These are phyloP conservation scores for Cryptococcus sp. DNA, from an alignment of 1,284 basidiomycete genomes.

Conservation along the genomic window DNA sequence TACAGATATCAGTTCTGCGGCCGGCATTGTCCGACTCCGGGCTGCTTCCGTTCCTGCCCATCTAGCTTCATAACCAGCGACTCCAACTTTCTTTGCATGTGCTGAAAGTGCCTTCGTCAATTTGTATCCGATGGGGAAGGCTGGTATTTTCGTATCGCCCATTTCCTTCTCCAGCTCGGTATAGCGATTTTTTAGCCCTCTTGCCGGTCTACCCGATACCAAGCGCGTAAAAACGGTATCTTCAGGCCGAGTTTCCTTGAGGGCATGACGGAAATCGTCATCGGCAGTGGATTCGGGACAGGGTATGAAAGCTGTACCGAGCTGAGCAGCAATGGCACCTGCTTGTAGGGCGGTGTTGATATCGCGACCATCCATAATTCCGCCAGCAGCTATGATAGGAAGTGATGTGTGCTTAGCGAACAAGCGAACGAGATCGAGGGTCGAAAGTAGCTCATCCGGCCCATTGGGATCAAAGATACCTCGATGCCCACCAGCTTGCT, in stretches of 20 bases:
- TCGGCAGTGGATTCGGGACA: constrained; percentile 31
- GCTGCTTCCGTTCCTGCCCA: constrained; percentile 38
- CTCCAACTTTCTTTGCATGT: constrained; percentile 28
- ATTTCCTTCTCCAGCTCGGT: constrained; percentile 10
- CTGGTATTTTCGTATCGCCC: constrained; percentile 7
- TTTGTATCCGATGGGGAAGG: constrained; percentile 38
- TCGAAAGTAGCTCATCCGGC: constrained; percentile 26
- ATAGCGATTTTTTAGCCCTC: constrained; percentile 24
- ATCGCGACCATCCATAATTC: constrained; percentile 9
- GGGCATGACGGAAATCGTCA: constrained; percentile 18
- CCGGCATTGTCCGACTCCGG: constrained; percentile 21
- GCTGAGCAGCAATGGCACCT: constrained; percentile 31
- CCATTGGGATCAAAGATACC: constrained; percentile 29
- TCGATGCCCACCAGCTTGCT: constrained; percentile 40
- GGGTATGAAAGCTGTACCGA: constrained; percentile 38
- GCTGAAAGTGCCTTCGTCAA: constrained; percentile 31
- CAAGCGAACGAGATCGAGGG: constrained; percentile 18
- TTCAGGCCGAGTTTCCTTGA: constrained; percentile 8
- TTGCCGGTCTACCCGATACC: constrained; percentile 35
- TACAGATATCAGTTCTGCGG: constrained; percentile 23
- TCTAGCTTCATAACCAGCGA: constrained; percentile 28
- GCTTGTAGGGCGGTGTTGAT: constrained; percentile 16
- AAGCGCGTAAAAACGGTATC: constrained; percentile 23
- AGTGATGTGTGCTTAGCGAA: constrained; percentile 10
- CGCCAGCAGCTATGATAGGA: constrained; percentile 34